These are phyloP conservation scores for Alternaria triticina DNA, from an alignment of 2,329 filamentous ascomycete genomes.

Conservation along the genomic window DNA sequence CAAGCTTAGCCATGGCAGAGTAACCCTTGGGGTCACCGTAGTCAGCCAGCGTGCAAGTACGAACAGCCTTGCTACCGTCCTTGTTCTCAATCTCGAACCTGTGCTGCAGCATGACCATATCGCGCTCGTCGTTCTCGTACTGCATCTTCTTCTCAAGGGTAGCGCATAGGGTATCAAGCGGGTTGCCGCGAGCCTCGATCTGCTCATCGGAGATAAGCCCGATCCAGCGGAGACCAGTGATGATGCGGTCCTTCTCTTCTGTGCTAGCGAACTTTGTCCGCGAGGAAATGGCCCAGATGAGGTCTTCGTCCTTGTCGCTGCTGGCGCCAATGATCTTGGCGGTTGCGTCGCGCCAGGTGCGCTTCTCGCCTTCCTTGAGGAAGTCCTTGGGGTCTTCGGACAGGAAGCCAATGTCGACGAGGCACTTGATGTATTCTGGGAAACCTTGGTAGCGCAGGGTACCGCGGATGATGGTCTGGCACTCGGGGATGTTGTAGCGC, in stretches of 20 bases:
- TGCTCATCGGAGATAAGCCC: slow-evolving; percentile 70
- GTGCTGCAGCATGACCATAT: slow-evolving; percentile 80
- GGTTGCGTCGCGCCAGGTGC: slow-evolving; percentile 85
- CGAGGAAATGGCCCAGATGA: slow-evolving; percentile 73
- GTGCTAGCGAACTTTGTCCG: slow-evolving; percentile 75
- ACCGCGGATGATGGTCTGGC: slow-evolving; percentile 82
- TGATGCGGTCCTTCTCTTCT: slow-evolving; percentile 72
- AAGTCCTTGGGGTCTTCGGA: slow-evolving; percentile 70
- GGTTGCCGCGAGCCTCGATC: slow-evolving; percentile 76
- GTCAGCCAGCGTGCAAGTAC: slow-evolving; percentile 81
- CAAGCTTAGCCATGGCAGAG: slow-evolving; percentile 82
- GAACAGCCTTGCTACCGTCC: slow-evolving; percentile 77
- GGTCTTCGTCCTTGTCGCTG: slow-evolving; percentile 70
- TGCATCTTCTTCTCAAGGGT: slow-evolving; percentile 91
- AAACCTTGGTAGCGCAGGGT: slow-evolving; percentile 89
- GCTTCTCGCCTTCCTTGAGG: slow-evolving; percentile 65
- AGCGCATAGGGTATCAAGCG: slow-evolving; percentile 89
- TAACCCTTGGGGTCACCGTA: slow-evolving; percentile 83
- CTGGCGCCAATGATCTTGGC: slow-evolving; percentile 74
- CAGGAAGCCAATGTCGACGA: slow-evolving; percentile 91
- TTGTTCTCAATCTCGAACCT: slow-evolving; percentile 84
- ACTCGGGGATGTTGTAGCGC: slow-evolving; percentile 91
- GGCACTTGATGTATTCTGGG: slow-evolving; percentile 84
- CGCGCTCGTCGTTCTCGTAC: slow-evolving; percentile 81
- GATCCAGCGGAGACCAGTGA: slow-evolving; percentile 76